phyloP scores from a whole-genome alignment of 2,329 filamentous ascomycete genomes.

The Fusarium anthophilum region DNA sequence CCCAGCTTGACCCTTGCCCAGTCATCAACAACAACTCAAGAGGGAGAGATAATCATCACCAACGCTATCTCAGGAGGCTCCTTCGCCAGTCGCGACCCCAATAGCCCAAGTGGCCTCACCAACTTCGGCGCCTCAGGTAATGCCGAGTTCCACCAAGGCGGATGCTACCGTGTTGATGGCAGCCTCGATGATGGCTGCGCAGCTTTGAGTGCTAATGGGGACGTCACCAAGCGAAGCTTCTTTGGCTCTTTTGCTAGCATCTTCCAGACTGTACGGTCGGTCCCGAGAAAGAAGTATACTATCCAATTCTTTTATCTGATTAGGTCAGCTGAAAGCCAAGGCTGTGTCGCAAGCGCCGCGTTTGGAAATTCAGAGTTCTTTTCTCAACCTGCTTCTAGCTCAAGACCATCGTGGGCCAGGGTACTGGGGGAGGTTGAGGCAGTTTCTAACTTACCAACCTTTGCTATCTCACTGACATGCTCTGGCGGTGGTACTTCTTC shows the following conservation, averaged over 20 bases:
- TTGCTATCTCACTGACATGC: constrained; percentile 12
- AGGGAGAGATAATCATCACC: background rate
- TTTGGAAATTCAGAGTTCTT: background rate
- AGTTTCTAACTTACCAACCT: background rate
- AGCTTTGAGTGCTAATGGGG: background rate
- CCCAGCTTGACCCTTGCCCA: background rate
- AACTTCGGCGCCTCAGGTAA: background rate
- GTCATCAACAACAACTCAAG: background rate
- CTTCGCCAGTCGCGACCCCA: background rate
- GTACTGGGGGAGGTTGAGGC: background rate
- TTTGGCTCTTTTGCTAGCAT: constrained; percentile 4
- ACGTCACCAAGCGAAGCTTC: background rate
- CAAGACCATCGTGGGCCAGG: background rate
- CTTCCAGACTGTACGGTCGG: background rate
- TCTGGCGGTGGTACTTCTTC: background rate
- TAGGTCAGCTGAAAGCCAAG: background rate
- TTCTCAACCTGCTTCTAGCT: background rate
- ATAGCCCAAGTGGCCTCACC: background rate
- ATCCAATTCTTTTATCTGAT: constrained; percentile 16
- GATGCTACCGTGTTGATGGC: constrained; percentile 2
- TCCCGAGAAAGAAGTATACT: background rate
- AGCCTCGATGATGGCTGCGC: constrained; percentile 16
- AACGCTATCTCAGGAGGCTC: background rate
- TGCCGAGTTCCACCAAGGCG: background rate
- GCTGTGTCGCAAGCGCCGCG: background rate